Conservation (phyloP, 1,139 yeast genomes). For the Yamadazyma kanchanaburiensis region DNA sequence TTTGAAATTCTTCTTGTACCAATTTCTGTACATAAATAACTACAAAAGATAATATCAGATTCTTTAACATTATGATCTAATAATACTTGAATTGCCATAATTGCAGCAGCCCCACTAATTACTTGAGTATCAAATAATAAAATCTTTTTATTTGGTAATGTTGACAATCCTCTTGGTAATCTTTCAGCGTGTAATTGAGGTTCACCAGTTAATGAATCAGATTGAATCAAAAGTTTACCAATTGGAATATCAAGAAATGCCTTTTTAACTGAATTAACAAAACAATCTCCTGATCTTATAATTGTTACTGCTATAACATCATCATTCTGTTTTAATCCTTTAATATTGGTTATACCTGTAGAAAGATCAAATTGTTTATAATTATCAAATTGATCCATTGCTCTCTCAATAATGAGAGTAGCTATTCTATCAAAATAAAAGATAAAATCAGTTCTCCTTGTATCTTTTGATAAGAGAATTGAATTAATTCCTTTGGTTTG, state of each 20-base stretch:
- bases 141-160: slow-evolving; percentile 46
- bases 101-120: slow-evolving; percentile 89
- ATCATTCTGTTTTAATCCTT: slow-evolving; percentile 43
- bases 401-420: slow-evolving; percentile 60
- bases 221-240: slow-evolving; percentile 84
- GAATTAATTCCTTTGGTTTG: slow-evolving; percentile 76
- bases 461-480: slow-evolving; percentile 52
- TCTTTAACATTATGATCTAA: slow-evolving; percentile 74
- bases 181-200: slow-evolving; percentile 83
- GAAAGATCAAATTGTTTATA: slow-evolving; percentile 27
- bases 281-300: slow-evolving; percentile 91
- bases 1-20: slow-evolving; percentile 73
- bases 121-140: slow-evolving; percentile 83
- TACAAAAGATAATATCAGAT: slow-evolving; percentile 63
- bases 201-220: slow-evolving; percentile 87
- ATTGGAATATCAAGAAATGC: slow-evolving; percentile 74
- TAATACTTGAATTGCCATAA: slow-evolving; percentile 89
- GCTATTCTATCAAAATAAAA: slow-evolving; percentile 84
- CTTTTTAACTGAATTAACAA: slow-evolving; percentile 70
- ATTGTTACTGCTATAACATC: slow-evolving; percentile 71
- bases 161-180: slow-evolving; percentile 31
- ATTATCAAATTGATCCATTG: slow-evolving; percentile 48
- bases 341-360: slow-evolving; percentile 42
- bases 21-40: slow-evolving; percentile 74
- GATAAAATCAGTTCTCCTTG: slow-evolving; percentile 72